Conservation (phyloP, 192 early-diverging fungal species). For the Podila horticola region DNA sequence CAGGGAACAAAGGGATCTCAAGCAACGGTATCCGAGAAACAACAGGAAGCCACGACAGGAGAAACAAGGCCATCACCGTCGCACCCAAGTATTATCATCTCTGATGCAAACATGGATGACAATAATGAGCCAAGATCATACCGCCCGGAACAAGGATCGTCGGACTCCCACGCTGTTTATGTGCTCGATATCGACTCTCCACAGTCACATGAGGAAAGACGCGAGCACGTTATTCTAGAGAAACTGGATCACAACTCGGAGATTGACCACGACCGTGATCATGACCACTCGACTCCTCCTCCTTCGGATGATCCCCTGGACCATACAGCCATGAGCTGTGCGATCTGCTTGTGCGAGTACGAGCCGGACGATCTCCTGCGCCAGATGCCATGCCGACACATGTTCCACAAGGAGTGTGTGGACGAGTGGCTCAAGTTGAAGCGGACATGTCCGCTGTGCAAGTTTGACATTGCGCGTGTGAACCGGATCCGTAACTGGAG, state of each 20-base stretch:
- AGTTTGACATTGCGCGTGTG: constrained; percentile 57
- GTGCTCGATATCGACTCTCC: not conserved
- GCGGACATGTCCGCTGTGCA: constrained; percentile 81
- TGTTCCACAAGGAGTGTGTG: constrained; percentile 85
- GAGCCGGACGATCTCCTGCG: constrained; percentile 80
- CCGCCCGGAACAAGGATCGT: not conserved
- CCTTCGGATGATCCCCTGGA: not conserved
- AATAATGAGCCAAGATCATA: not conserved
- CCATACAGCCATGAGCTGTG: constrained; percentile 54
- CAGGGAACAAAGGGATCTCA: not conserved
- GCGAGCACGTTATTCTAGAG: not conserved
- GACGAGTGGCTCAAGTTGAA: constrained; percentile 86
- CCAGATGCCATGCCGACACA: constrained; percentile 77
- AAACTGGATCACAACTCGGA: not conserved
- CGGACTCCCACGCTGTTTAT: not conserved
- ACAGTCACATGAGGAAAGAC: not conserved
- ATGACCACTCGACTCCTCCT: not conserved
- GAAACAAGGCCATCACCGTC: not conserved
- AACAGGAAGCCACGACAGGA: not conserved
- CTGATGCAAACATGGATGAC: not conserved
- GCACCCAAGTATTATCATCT: constrained; percentile 29
- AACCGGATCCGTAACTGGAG: constrained; percentile 10
- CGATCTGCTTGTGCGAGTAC: constrained; percentile 81
- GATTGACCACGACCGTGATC: not conserved
- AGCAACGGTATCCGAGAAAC: not conserved